Evolutionary conservation across 2,329 filamentous ascomycete species (phyloP).

Genomic region (Byssochlamys sp.): DNA sequence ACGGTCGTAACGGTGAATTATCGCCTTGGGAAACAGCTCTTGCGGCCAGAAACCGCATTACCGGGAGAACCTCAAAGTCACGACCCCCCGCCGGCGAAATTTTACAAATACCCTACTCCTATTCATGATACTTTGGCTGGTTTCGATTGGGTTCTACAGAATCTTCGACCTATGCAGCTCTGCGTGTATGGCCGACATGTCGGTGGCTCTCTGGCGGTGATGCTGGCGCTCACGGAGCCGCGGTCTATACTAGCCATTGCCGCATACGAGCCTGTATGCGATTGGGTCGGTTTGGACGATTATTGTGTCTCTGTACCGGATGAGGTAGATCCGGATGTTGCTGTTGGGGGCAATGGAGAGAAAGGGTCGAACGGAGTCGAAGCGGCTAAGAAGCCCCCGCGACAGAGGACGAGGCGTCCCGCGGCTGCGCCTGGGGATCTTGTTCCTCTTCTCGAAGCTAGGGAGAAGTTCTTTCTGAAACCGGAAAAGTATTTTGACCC

Average conservation of each 20-base stretch:
- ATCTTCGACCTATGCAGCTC: conserved; percentile 21
- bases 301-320: conserved; percentile 18
- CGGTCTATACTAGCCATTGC: conserved; percentile 24
- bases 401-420: conserved; percentile 4
- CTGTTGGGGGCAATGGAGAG: conserved; percentile 1
- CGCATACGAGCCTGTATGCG: conserved; percentile 26
- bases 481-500: conserved; percentile 35
- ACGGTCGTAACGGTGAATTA: conserved; percentile 35
- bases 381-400: background rate
- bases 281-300: conserved; percentile 34
- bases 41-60: background rate
- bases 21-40: conserved; percentile 19
- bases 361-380: background rate
- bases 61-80: background rate
- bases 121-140: conserved; percentile 31
- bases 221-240: conserved; percentile 35
- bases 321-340: background rate
- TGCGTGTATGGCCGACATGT: conserved; percentile 26
- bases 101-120: conserved; percentile 26
- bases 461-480: conserved; percentile 25
- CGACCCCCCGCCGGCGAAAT: background rate
- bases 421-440: conserved; percentile 20
- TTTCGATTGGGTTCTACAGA: conserved; percentile 29
- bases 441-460: conserved; percentile 25
- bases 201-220: conserved; percentile 34